phyloP scores from a whole-genome alignment of 2,329 filamentous ascomycete species.

The Sarocladium brachiariae region DNA sequence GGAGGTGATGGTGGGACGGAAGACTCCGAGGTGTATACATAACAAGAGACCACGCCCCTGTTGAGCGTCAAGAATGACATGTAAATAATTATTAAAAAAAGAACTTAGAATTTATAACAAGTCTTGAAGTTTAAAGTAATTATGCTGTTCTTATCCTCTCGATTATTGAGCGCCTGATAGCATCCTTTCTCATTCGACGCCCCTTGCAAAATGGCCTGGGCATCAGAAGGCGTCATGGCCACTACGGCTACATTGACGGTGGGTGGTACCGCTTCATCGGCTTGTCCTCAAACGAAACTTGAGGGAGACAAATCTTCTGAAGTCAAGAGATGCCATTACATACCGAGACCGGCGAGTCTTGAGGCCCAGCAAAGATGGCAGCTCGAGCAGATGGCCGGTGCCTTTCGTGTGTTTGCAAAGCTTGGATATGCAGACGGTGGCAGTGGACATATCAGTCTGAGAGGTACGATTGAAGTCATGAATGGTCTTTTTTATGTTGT shows the following conservation, averaged over 20 bases:
- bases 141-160: too few species aligned
- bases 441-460: not conserved
- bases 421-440: constrained; percentile 12
- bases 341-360: not conserved
- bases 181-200: too few species aligned
- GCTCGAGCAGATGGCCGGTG: constrained; percentile 14
- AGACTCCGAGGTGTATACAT: too few species aligned
- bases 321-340: not conserved
- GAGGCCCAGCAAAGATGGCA: constrained; percentile 7
- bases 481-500: too few species aligned
- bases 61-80: too few species aligned
- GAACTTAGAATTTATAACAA: too few species aligned
- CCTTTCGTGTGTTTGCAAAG: constrained; percentile 14
- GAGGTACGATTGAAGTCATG: not conserved
- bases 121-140: too few species aligned
- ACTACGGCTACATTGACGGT: not conserved
- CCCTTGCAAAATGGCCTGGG: too few species aligned
- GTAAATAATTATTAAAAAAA: too few species aligned
- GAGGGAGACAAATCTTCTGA: not conserved
- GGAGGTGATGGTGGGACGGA: too few species aligned
- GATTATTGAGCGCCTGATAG: too few species aligned
- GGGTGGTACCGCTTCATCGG: not conserved
- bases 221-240: not conserved
- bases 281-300: not conserved
- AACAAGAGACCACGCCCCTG: too few species aligned